These are phyloP conservation scores for Trichoderma pleuroti DNA, from an alignment of 2,329 filamentous ascomycete species.

Conservation along the genomic window DNA sequence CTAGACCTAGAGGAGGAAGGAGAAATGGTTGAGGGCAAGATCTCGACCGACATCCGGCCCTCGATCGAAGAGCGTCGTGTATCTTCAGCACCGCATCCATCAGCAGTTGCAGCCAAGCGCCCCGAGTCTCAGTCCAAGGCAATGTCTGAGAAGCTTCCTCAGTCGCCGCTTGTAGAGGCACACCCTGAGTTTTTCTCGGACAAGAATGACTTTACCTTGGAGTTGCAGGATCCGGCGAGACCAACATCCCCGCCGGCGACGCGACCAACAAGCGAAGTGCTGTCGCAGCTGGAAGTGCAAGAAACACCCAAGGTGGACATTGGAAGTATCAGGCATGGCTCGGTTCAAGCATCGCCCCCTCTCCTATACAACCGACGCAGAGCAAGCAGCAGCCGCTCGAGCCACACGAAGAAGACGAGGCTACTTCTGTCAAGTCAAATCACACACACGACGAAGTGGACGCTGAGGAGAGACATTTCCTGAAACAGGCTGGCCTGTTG, in stretches of 20 bases:
- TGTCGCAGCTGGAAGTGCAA: slow-evolving; percentile 28
- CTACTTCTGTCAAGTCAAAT: slow-evolving; percentile 16
- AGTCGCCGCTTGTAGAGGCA: slow-evolving; percentile 23
- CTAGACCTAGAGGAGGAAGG: slow-evolving; percentile 80
- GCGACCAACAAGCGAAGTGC: slow-evolving; percentile 24
- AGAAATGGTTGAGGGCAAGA: slow-evolving; percentile 24
- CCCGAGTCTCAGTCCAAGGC: slow-evolving; percentile 21
- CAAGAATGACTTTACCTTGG: slow-evolving; percentile 21
- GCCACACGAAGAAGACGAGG: slow-evolving; percentile 23
- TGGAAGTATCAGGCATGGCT: slow-evolving; percentile 29
- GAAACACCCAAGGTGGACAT: slow-evolving; percentile 24
- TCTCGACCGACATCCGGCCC: slow-evolving; percentile 24
- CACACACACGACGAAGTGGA: slow-evolving; percentile 49
- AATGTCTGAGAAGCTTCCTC: slow-evolving; percentile 27
- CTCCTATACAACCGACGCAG: slow-evolving; percentile 27
- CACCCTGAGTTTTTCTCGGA: slow-evolving; percentile 23
- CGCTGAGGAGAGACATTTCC: slow-evolving; percentile 63
- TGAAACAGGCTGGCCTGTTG: slow-evolving; percentile 65
- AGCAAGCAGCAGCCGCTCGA: slow-evolving; percentile 20
- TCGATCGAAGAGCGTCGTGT: slow-evolving; percentile 20
- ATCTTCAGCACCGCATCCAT: slow-evolving; percentile 23
- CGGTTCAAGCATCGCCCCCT: slow-evolving; percentile 33
- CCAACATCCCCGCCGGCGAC: slow-evolving; percentile 32
- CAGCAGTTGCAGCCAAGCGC: slow-evolving; percentile 21
- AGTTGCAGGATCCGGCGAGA: slow-evolving; percentile 28